Evolutionary conservation across 2,329 filamentous ascomycete species (phyloP), one percentile per base, ranked within the genome.

Genomic region (Exophiala bonariae): DNA sequence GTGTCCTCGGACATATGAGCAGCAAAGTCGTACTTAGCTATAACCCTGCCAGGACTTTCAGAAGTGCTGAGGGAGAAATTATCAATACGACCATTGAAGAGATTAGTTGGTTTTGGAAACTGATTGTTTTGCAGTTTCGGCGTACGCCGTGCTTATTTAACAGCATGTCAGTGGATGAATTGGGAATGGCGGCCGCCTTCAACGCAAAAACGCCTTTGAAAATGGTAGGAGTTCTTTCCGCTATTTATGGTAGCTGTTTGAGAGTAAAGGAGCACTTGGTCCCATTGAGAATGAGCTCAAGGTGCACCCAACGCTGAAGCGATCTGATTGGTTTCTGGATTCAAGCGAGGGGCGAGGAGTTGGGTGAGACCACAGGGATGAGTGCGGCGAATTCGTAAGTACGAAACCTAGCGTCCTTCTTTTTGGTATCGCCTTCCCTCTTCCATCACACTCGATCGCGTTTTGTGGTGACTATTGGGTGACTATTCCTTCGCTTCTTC

Each of bases 1-100:
- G 49, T 42, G 48, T 61, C 59, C 9, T 11, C 30, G 4, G 44
- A 22, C 13, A 49, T 54, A 13, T 48, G 14, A 2, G n/a, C 26
- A 2, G 51, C 19, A 36, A 54, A 54, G 35, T 54, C 49, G 10
- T 38, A 54, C 13, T 28, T 37, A 18, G 33, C 43, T 3, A 50
- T 16, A 11, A 26, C 18, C 6, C 4, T 18, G 11, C 18, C 9
- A 3, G 8, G 10, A 2, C 5, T n/a, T 4, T 20, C 32, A 14
- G 10, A 11, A 7, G 41, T 26, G 16, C 19, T 41, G 11, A 54
- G 18, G 3, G 20, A 18, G 10, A 36, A 34, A 9, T n/a, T 37
- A 14, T 47, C 50, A 11, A 54, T 18, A 16, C 43, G 42, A 11
- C 50, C 50, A 22, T 54, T 54, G 32, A 42, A 42, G 37, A 39